phyloP scores from a whole-genome alignment of 805 yeast genomes.

The Metschnikowia orientalis region DNA sequence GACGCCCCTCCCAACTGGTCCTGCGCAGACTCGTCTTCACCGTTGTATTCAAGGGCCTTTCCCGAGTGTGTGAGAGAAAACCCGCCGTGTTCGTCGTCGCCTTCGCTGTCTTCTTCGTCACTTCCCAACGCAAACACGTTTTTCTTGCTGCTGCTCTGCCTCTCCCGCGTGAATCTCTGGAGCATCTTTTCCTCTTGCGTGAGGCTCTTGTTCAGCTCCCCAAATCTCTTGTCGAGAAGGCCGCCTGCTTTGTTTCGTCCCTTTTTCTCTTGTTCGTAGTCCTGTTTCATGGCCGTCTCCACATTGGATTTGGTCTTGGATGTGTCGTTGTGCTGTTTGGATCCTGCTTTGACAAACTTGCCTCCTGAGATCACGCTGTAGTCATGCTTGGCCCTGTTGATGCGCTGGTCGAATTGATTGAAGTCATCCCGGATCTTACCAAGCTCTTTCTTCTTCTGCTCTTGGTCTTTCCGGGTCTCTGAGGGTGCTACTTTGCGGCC shows the following conservation, averaged over 20 bases:
- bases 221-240: conserved; percentile 82
- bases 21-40: conserved; percentile 27
- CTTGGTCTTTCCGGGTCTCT: conserved; percentile 69
- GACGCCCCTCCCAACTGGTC: conserved; percentile 23
- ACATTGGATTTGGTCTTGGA: conserved; percentile 33
- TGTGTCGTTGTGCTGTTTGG: conserved; percentile 34
- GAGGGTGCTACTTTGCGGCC: conserved; percentile 49
- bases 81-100: conserved; percentile 38
- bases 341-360: conserved; percentile 41
- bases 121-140: conserved; percentile 55
- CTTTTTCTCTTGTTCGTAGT: conserved; percentile 62
- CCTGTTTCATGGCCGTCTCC: conserved; percentile 42
- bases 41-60: conserved; percentile 52
- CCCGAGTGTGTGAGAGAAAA: conserved; percentile 76
- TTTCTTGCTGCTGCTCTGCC: conserved; percentile 56
- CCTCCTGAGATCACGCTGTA: conserved; percentile 38
- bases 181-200: conserved; percentile 92
- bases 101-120: conserved; percentile 61
- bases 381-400: conserved; percentile 61
- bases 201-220: conserved; percentile 68
- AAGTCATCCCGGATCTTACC: conserved; percentile 71
- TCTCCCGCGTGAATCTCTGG: conserved; percentile 88
- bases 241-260: conserved; percentile 73
- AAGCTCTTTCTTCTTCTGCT: conserved; percentile 43
- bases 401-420: conserved; percentile 83